A percentile compares a stretch with the other conserved stretches of the same genome.
phyloP scores from a whole-genome alignment of 2,329 filamentous ascomycete genomes.

The Epichloe gansuensis region DNA sequence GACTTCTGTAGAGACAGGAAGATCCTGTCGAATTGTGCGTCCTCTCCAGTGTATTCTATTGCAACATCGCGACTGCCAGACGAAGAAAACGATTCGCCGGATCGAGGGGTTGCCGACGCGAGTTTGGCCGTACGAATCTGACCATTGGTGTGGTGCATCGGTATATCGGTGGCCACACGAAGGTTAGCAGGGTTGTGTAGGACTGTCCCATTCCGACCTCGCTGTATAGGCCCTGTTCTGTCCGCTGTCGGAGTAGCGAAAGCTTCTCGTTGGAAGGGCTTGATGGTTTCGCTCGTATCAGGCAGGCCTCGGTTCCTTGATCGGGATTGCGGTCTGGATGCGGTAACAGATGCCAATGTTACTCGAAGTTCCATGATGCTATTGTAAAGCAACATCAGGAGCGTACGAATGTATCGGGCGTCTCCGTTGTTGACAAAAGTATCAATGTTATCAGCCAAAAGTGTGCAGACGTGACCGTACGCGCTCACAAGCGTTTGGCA shows the following conservation, averaged over 20 bases:
- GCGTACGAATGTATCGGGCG: conserved; percentile 51
- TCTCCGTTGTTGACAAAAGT: conserved; percentile 52
- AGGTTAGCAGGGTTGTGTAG: conserved; percentile 40
- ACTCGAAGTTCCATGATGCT: conserved; percentile 55
- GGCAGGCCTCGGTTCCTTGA: conserved; percentile 9
- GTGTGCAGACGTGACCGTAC: conserved; percentile 51
- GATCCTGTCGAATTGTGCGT: conserved; percentile 69
- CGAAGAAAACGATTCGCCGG: conserved; percentile 66
- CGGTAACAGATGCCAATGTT: conserved; percentile 28
- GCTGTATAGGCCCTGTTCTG: conserved; percentile 22
- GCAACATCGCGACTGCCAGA: conserved; percentile 32
- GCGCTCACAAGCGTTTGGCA: conserved; percentile 51
- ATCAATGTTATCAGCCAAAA: conserved; percentile 48
- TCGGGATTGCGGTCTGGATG: conserved; percentile 13
- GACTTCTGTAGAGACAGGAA: conserved; percentile 64
- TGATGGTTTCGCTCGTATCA: conserved; percentile 33
- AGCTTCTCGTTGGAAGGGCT: conserved; percentile 37
- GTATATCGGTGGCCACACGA: conserved; percentile 42
- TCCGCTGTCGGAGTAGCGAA: conserved; percentile 41
- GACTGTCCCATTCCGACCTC: conserved; percentile 23
- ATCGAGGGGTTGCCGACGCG: conserved; percentile 60
- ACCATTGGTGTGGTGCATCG: conserved; percentile 33
- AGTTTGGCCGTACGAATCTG: conserved; percentile 36
- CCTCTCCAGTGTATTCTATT: conserved; percentile 60
- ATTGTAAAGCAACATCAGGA: conserved; percentile 51